Conservation (phyloP, 345 rosid species). For the Ceriops tagal region DNA sequence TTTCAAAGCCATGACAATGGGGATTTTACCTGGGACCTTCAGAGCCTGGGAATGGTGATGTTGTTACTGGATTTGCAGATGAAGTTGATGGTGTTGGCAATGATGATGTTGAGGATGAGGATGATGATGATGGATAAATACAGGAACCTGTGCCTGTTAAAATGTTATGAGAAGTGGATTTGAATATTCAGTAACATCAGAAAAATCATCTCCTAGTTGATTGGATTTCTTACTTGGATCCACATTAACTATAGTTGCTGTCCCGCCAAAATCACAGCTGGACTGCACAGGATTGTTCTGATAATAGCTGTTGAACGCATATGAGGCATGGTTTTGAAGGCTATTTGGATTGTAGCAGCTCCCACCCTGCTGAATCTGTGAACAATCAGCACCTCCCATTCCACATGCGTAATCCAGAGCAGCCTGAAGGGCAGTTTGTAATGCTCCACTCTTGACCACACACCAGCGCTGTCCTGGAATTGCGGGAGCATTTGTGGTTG, state of each 20-base stretch:
- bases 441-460: slow-evolving; percentile 61
- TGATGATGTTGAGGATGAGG: slow-evolving; percentile 41
- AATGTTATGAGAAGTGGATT: slow-evolving; percentile 3
- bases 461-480: slow-evolving; percentile 87
- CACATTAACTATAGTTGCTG: slow-evolving; percentile 47
- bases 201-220: background rate
- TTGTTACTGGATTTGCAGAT: slow-evolving; percentile 16
- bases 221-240: slow-evolving; percentile 74
- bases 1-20: background rate
- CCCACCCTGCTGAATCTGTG: slow-evolving; percentile 80
- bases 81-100: slow-evolving; percentile 33
- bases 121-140: slow-evolving; percentile 53
- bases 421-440: slow-evolving; percentile 51
- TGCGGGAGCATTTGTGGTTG: slow-evolving; percentile 54
- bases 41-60: slow-evolving; percentile 34
- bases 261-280: slow-evolving; percentile 90
- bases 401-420: slow-evolving; percentile 98
- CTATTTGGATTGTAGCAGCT: slow-evolving; percentile 68
- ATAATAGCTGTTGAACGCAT: slow-evolving; percentile 90
- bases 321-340: slow-evolving; percentile 82
- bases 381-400: slow-evolving; percentile 74
- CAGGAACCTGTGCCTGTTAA: slow-evolving; percentile 82
- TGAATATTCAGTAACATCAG: background rate
- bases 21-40: slow-evolving; percentile 44
- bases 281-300: slow-evolving; percentile 73